phyloP scores from a whole-genome alignment of 192 early-diverging fungal genomes.

The Kickxella alabastrina region DNA sequence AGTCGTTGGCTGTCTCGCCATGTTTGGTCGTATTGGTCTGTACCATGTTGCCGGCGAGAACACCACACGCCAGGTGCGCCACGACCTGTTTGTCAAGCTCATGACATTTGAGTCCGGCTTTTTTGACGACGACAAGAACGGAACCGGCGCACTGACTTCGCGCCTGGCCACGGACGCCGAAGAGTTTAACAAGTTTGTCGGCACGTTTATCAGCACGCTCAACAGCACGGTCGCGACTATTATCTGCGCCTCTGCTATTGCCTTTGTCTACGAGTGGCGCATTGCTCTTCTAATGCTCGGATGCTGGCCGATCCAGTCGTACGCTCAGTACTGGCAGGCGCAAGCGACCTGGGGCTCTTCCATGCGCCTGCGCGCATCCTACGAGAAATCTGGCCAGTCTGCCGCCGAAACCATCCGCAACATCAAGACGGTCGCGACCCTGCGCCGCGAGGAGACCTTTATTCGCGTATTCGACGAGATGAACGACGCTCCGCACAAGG shows the following conservation, averaged over 20 bases:
- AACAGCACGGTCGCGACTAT: conserved; percentile 4
- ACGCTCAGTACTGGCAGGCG: conserved; percentile 7
- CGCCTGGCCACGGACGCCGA: conserved; percentile 61
- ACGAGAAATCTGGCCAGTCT: conserved; percentile 66
- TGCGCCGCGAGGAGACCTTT: conserved; percentile 63
- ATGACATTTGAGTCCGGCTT: conserved; percentile 62
- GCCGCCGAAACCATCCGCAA: conserved; percentile 72
- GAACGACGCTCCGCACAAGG: conserved; percentile 60
- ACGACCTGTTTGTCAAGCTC: conserved; percentile 53
- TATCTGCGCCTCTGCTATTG: conserved; percentile 21
- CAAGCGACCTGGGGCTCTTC: conserved; percentile 13
- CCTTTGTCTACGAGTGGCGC: conserved; percentile 53
- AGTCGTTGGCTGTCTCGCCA: conserved; percentile 44
- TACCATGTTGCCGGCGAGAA: conserved; percentile 55
- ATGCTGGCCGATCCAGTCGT: conserved; percentile 54
- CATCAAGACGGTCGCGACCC: conserved; percentile 74
- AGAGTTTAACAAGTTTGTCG: conserved; percentile 11
- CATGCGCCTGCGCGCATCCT: conserved; percentile 53
- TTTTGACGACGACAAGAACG: conserved; percentile 62
- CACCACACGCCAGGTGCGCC: conserved; percentile 55
- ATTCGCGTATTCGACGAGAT: conserved; percentile 54
- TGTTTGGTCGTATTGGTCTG: conserved; percentile 34
- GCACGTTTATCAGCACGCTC: not conserved
- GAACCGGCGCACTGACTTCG: conserved; percentile 59
- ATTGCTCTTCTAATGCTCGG: conserved; percentile 57